These are phyloP conservation scores for Gryganskiella cystojenkinii DNA, from an alignment of 192 early-diverging fungal species.

Conservation along the genomic window DNA sequence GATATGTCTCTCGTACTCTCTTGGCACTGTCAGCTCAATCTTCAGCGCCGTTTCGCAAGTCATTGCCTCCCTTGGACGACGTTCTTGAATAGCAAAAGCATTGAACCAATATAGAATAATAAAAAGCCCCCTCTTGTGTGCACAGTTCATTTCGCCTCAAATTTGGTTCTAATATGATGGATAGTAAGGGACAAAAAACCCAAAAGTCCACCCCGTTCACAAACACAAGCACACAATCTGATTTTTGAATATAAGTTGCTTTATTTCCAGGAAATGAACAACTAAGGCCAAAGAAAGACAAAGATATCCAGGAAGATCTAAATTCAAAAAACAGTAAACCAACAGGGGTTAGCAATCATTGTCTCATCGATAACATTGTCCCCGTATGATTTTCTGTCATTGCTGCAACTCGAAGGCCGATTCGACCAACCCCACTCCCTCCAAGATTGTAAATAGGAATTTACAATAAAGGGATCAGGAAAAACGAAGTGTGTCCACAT, in stretches of 20 bases:
- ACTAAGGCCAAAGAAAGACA: constrained; percentile 47
- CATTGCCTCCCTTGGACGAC: too few species aligned
- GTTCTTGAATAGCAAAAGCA: too few species aligned
- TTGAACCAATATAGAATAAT: too few species aligned
- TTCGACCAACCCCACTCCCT: background rate
- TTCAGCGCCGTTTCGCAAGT: too few species aligned
- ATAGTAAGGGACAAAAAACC: too few species aligned
- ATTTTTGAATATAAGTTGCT: constrained; percentile 12
- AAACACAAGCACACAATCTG: too few species aligned
- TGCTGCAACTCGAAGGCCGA: background rate
- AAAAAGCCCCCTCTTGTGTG: too few species aligned
- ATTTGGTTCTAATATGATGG: too few species aligned
- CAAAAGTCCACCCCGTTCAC: too few species aligned
- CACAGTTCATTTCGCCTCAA: too few species aligned
- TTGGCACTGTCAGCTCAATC: too few species aligned
- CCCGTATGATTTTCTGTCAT: background rate
- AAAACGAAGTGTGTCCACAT: constrained; percentile 55
- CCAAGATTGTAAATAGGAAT: background rate
- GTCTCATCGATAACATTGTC: background rate
- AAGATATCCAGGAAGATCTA: constrained; percentile 42
- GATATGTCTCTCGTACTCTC: too few species aligned
- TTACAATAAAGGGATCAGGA: constrained; percentile 29
- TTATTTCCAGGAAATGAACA: constrained; percentile 44
- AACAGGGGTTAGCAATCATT: background rate
- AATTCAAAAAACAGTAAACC: background rate